Percentiles rank a stretch among this genome's conserved stretches.
These are phyloP conservation scores for Westerdykella ornata DNA, from an alignment of 2,329 filamentous ascomycete genomes.

Conservation along the genomic window DNA sequence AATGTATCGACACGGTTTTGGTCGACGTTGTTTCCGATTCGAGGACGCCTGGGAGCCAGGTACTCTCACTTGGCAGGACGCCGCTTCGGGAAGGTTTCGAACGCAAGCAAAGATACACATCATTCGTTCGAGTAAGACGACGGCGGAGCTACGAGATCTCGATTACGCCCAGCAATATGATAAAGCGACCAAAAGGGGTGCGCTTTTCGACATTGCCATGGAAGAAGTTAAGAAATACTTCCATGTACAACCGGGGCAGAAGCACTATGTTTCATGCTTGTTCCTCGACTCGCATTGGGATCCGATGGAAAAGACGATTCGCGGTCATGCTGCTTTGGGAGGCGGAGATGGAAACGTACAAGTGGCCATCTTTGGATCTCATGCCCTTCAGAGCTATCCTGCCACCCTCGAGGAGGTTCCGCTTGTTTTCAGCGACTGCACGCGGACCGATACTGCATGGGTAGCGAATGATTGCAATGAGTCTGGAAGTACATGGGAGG, in stretches of 20 bases:
- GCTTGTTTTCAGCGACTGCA: conserved; percentile 83
- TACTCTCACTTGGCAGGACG: conserved; percentile 69
- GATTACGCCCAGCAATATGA: conserved; percentile 72
- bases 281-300: conserved; percentile 90
- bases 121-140: conserved; percentile 73
- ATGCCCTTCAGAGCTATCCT: conserved; percentile 86
- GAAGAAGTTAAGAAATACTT: conserved; percentile 76
- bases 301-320: conserved; percentile 59
- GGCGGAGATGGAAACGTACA: conserved; percentile 66
- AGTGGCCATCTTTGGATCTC: conserved; percentile 85
- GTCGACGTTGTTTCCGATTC: conserved; percentile 77
- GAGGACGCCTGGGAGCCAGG: conserved; percentile 93
- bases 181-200: conserved; percentile 61
- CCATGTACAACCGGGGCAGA: conserved; percentile 65
- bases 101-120: conserved; percentile 89
- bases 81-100: conserved; percentile 64
- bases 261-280: conserved; percentile 79
- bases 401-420: conserved; percentile 83
- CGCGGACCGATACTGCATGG: conserved; percentile 70
- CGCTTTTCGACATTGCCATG: conserved; percentile 68
- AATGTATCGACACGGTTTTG: conserved; percentile 84
- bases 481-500: conserved; percentile 86
- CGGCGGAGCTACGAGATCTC: conserved; percentile 73
- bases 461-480: conserved; percentile 84
- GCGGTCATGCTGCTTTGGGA: conserved; percentile 78